Evolutionary conservation across 805 yeast genomes (phyloP), one percentile per base, ranked within the genome.

Genomic region (Myxozyma melibiosi): DNA sequence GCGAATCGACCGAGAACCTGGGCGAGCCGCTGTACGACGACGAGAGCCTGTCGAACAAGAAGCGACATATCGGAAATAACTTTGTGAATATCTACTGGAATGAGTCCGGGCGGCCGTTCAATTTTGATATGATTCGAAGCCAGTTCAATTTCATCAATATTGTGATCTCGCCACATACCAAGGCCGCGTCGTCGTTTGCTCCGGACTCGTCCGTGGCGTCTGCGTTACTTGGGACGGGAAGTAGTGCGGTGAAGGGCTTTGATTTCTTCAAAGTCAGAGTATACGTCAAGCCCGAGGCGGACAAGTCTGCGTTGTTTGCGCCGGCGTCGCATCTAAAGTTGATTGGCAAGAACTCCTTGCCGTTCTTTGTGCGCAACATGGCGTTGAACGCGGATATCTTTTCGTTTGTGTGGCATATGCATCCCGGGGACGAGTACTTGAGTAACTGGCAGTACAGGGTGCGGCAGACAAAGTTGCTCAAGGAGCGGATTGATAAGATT

Each of bases 21-120:
- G 31, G 31, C 2, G 50, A 45, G 33, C 39, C 50, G n/a, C 35
- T 45, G 39, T 47, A 47, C 39, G 58, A 57, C 38, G 55, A 48
- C 30, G 62, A 57, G 44, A 40, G 55, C 24, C 34, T 57, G 42
- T 51, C 58, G 16, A 55, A 53, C 69, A 90, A 89, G 71, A 90
- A 90, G 71, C 74, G 90, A 53, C 97, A 90, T 68, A 86, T 90
- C 61, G 97, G 97, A 6, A 90, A 90, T 72, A 81, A 89, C 68
- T 84, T 83, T 69, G 94, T 90, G 55, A 87, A 85, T 67, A 82
- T 90, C 24, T 90, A 80, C 68, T 90, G 84, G 74, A 88, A 90
- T 66, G 96, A 90, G 65, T 82, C 90, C 1, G 67, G 65, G 11
- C 70, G 71, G 4, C 80, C 83, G 2, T 88, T 87, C 71, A 82